Evolutionary conservation across 129 eudicot genomes (phyloP), one percentile per base, ranked within the genome.

Genomic region (Lactuca sativa): DNA sequence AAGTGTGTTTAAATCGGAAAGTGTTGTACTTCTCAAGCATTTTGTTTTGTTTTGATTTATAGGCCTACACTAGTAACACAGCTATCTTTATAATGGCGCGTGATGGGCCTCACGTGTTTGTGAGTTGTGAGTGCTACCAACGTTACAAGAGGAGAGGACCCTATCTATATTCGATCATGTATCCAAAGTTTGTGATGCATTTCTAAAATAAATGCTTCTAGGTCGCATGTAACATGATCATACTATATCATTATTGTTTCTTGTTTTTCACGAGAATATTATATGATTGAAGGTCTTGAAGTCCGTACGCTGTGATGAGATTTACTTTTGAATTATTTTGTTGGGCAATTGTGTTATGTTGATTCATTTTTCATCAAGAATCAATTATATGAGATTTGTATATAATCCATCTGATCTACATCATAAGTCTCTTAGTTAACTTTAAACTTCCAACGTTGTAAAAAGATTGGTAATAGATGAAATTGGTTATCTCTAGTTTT

Each of bases 61-160:
- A 63, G 25, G 61, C 38, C 31, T 33, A 59, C 32, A 59, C 56
- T 25, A n/a, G n/a, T n/a, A 25, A 36, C 38, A 36, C 74, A 34
- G 37, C 55, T 25, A 37, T 49, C 34, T 38, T 67, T 66, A 34
- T 33, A 41, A 15, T 75, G 63, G 44, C 79, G 67, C 74, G 80
- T 67, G 80, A 67, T 43, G 55, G 18, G 44, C 44, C 48, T 43
- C 78, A 55, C 69, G 78, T 64, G 59, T 17, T 7, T 56, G 13
- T 41, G 15, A 25, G 12, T 56, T 53, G 58, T 32, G 59, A 57
- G 31, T 70, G 74, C 16, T 58, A 47, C 12, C 3, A 40, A 36
- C 38, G 30, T 25, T 25, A 25, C 30, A 25, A 25, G 52, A 47
- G n/a, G 15, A 11, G 43, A 38, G 51, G n/a, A 62, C 67, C 67